Conservation (phyloP, 2,329 filamentous ascomycete species). For the Neofusicoccum umdonicola region DNA sequence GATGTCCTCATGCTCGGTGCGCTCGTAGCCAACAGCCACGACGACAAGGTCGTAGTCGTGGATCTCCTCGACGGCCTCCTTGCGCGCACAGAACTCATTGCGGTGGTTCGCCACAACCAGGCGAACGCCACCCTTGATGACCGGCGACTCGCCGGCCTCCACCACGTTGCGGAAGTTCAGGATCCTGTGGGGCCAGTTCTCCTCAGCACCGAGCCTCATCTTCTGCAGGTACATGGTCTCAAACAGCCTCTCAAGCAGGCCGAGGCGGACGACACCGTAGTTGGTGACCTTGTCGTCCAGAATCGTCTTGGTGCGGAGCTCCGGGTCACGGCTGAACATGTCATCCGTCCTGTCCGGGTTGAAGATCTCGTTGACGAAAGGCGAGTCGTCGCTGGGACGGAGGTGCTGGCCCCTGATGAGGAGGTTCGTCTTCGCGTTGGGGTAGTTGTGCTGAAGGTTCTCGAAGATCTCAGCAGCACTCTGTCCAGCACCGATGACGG, state of each 20-base stretch:
- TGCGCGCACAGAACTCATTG: constrained; percentile 33
- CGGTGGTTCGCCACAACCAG: constrained; percentile 54
- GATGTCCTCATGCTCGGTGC: constrained; percentile 75
- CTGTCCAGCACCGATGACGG: constrained; percentile 85
- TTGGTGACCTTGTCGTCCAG: constrained; percentile 79
- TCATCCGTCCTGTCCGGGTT: constrained; percentile 80
- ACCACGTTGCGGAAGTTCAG: constrained; percentile 66
- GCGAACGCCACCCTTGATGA: constrained; percentile 30
- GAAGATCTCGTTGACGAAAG: constrained; percentile 97
- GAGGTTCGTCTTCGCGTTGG: constrained; percentile 73
- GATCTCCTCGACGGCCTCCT: constrained; percentile 50
- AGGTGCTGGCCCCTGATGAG: constrained; percentile 82
- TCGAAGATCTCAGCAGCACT: constrained; percentile 94
- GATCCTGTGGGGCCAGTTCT: constrained; percentile 79
- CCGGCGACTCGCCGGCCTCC: constrained; percentile 54
- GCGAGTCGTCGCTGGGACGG: constrained; percentile 89
- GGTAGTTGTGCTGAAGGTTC: constrained; percentile 78
- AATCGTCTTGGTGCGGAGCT: constrained; percentile 61
- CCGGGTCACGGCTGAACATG: constrained; percentile 66
- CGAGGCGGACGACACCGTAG: constrained; percentile 90
- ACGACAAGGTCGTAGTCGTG: constrained; percentile 79
- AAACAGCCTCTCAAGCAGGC: constrained; percentile 85
- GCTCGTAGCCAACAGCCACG: constrained; percentile 81
- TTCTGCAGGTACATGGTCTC: constrained; percentile 84
- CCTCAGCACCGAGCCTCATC: constrained; percentile 63